Base-by-base conservation (phyloP, 23 red algal genomes). In the Agarophyton chilense region DNA sequence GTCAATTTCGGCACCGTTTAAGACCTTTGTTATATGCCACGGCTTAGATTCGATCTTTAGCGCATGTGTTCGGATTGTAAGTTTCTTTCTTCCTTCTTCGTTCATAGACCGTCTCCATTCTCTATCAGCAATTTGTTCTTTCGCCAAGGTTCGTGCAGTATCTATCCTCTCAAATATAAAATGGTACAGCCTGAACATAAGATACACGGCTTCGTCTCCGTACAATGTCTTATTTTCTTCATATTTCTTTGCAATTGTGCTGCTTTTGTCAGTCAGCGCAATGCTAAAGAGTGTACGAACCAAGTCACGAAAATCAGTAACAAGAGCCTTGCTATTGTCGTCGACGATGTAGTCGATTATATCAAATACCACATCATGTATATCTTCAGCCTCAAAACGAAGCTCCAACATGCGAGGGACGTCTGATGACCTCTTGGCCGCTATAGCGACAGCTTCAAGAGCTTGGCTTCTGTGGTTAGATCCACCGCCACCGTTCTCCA, bases 191-290 rank as follows among this genome's bases (percentile, higher is more conserved):
- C 96, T 77, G 55, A 95, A 74, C 43, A 98, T 74, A 2, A 98
- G n/a, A 61, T 98, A 98, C 28, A 98, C 34, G 12, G 76, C 42
- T 44, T 98, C 96, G 55, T 98, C 96, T 40, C 92, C 93, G 61
- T 93, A 98, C 21, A 98, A 34, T 9, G 93, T 38, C n/a, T 84
- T 51, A 18, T 11, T 47, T 25, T 4, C 66, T 19, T 29, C 34
- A 18, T 29, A 3, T 9, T 45, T 36, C 24, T 57, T 42, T 18
- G 39, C n/a, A 38, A n/a, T 31, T 52, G 31, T 33, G 10, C 21
- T 50, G 17, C 33, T 47, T n/a, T 78, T 38, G 31, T 18, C 33
- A 47, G 8, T 47, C 8, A 35, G 36, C 52, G 18, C 34, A 39
- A 78, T 36, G 14, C 52, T 60, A 52, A 84, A 83, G 53, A 84